These are phyloP conservation scores for Hippophae tibetana DNA, from an alignment of 306 rosid species.

Conservation along the genomic window DNA sequence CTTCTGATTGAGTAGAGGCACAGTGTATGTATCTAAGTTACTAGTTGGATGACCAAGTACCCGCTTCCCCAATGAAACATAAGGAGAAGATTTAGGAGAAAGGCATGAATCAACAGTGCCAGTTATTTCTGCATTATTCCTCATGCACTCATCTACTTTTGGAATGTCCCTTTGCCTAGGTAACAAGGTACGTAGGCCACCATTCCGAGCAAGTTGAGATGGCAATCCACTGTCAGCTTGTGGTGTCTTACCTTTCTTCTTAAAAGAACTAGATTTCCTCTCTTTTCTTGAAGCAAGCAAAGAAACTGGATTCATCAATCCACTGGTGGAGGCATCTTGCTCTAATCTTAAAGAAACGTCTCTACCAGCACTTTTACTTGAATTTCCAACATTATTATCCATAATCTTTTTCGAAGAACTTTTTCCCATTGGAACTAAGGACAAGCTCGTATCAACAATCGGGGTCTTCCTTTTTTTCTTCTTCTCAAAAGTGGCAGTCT, in stretches of 20 bases:
- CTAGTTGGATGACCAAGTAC: constrained; percentile 32
- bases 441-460: constrained; percentile 28
- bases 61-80: constrained; percentile 34
- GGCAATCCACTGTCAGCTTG: constrained; percentile 31
- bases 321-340: constrained; percentile 27
- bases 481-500: constrained; percentile 33
- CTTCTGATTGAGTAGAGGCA: constrained; percentile 26
- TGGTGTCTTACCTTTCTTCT: constrained; percentile 52
- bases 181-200: constrained; percentile 29
- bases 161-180: constrained; percentile 48
- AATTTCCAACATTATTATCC: constrained; percentile 24
- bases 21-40: constrained; percentile 19
- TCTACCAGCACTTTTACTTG: constrained; percentile 24
- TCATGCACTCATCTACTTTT: constrained; percentile 28
- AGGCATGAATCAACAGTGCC: constrained; percentile 32
- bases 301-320: constrained; percentile 34
- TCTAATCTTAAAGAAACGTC: constrained; percentile 22
- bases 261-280: constrained; percentile 36
- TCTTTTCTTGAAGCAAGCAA: constrained; percentile 29
- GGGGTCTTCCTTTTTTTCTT: constrained; percentile 53
- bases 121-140: constrained; percentile 41
- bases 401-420: constrained; percentile 25
- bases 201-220: constrained; percentile 22
- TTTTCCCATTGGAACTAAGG: constrained; percentile 30
- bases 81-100: constrained; percentile 29